Percentiles rank a stretch among this genome's conserved stretches.
phyloP scores from a whole-genome alignment of 2,329 filamentous ascomycete species.

The Apiospora hydei region DNA sequence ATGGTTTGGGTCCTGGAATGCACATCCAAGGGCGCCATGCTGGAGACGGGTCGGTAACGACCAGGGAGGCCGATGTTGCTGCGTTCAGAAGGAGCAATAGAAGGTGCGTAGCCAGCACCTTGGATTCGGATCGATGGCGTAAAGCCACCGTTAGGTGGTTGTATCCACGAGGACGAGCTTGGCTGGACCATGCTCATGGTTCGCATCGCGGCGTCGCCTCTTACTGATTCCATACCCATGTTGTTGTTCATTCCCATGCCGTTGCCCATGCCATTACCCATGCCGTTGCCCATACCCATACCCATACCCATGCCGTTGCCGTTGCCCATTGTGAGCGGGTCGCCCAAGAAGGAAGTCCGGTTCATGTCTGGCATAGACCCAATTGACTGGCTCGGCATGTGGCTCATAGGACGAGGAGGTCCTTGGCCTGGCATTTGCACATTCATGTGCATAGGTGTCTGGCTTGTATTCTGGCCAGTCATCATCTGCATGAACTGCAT shows the following conservation, averaged over 20 bases:
- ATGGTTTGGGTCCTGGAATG: conserved; percentile 51
- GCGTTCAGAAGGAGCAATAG: conserved; percentile 93
- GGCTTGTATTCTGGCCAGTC: conserved; percentile 50
- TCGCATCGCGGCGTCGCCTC: conserved; percentile 59
- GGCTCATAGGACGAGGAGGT: conserved; percentile 43
- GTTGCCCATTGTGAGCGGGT: conserved; percentile 38
- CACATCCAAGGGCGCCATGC: conserved; percentile 52
- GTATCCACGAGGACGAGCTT: conserved; percentile 65
- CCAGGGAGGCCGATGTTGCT: conserved; percentile 92
- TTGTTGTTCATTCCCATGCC: not conserved
- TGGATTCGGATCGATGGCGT: conserved; percentile 58
- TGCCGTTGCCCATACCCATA: conserved; percentile 38
- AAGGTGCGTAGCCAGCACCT: conserved; percentile 77
- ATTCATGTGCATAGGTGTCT: conserved; percentile 30
- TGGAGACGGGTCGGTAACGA: conserved; percentile 89
- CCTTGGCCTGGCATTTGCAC: conserved; percentile 32
- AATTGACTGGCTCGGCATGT: conserved; percentile 52
- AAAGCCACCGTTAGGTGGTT: conserved; percentile 51
- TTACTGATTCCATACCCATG: conserved; percentile 53
- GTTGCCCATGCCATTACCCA: conserved; percentile 36
- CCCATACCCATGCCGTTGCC: conserved; percentile 33
- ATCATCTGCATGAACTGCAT: conserved; percentile 95
- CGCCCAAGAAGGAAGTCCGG: conserved; percentile 41
- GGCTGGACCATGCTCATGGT: conserved; percentile 88
- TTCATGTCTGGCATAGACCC: conserved; percentile 47